Conservation (phyloP, 345 rosid species). For the Populus alba region DNA sequence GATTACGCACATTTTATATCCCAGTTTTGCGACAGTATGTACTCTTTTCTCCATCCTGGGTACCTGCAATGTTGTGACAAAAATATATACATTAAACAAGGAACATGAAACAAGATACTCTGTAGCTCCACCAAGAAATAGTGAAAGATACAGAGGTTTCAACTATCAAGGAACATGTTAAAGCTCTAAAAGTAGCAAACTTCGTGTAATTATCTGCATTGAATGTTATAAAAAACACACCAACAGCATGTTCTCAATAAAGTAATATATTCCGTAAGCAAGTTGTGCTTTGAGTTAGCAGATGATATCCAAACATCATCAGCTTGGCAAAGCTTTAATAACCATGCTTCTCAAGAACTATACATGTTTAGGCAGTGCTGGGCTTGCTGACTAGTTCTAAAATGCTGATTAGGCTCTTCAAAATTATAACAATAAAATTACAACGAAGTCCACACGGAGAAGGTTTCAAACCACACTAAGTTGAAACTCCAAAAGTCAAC, state of each 20-base stretch:
- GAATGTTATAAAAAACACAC: too few species aligned
- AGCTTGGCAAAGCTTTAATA: not conserved
- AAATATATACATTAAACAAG: not conserved
- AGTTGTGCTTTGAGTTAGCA: not conserved
- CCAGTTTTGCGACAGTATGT: slow-evolving; percentile 65
- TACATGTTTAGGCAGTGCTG: not conserved
- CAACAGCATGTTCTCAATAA: not conserved
- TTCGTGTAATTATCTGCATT: not conserved
- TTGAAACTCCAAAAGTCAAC: not conserved
- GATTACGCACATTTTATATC: slow-evolving; percentile 68
- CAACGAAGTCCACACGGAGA: not conserved
- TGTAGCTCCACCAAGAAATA: not conserved
- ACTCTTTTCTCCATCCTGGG: slow-evolving; percentile 81
- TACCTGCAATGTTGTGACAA: slow-evolving; percentile 39
- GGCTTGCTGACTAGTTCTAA: not conserved
- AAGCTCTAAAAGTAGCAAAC: not conserved
- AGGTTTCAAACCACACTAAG: not conserved
- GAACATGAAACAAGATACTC: not conserved
- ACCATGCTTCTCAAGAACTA: not conserved
- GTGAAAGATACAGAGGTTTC: not conserved
- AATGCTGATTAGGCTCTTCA: not conserved
- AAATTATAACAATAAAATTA: not conserved
- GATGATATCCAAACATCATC: not conserved
- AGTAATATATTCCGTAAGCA: not conserved
- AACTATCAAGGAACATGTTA: not conserved